A percentile compares a stretch with the other conserved stretches of the same genome.
Conservation (phyloP, 2,329 filamentous ascomycete genomes). For the Dactylonectria macrodidyma region DNA sequence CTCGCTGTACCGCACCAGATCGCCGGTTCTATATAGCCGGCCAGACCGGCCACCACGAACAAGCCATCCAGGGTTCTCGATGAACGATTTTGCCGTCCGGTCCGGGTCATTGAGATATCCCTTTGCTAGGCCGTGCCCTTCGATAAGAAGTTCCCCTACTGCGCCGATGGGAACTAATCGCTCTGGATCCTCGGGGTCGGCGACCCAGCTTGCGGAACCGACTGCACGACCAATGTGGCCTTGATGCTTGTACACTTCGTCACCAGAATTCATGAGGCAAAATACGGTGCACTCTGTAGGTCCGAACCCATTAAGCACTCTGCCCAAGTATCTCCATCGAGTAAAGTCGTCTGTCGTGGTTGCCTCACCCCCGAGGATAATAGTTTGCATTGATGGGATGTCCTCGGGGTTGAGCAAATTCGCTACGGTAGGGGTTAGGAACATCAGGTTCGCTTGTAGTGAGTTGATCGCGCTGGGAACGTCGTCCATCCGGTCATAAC, state of each 20-base stretch:
- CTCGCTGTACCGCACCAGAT: conserved; percentile 34
- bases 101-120: conserved; percentile 63
- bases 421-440: neutral
- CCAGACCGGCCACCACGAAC: conserved; percentile 35
- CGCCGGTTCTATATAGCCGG: conserved; percentile 40
- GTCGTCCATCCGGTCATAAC: conserved; percentile 3
- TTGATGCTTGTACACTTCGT: neutral
- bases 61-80: conserved; percentile 58
- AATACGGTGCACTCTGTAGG: conserved; percentile 1
- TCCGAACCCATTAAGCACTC: conserved; percentile 13
- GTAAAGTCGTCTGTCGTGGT: conserved; percentile 14
- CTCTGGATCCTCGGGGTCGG: conserved; percentile 45
- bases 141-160: conserved; percentile 53
- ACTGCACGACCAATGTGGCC: neutral
- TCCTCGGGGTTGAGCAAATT: neutral
- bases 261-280: neutral
- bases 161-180: conserved; percentile 47
- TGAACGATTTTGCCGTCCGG: conserved; percentile 63
- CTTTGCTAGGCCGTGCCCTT: conserved; percentile 60
- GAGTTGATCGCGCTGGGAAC: neutral
- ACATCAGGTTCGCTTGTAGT: neutral
- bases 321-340: conserved; percentile 2
- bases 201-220: conserved; percentile 46
- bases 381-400: neutral
- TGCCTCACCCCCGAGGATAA: conserved; percentile 19